These are phyloP conservation scores for Aphanomyces cochlioides DNA, from an alignment of 352 stramenopile species.

Conservation along the genomic window DNA sequence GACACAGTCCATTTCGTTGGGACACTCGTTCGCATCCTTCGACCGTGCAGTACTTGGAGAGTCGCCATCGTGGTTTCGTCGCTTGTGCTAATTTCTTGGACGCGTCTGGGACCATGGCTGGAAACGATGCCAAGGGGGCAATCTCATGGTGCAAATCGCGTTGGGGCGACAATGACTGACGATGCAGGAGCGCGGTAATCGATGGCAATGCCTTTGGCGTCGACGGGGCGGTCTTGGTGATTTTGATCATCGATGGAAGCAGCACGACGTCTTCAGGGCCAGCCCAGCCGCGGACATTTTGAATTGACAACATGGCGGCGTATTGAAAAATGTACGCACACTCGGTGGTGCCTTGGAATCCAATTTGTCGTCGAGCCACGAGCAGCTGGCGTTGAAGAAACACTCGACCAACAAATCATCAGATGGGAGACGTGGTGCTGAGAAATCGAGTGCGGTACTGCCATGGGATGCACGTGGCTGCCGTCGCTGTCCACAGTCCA, in stretches of 20 bases:
- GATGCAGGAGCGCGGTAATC: not conserved
- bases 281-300: not conserved
- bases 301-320: not conserved
- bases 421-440: too few relatives aligned
- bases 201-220: slow-evolving; percentile 10
- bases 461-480: too few relatives aligned
- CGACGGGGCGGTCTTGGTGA: not conserved
- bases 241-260: slow-evolving; percentile 7
- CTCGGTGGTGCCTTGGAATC: too few relatives aligned
- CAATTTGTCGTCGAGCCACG: too few relatives aligned
- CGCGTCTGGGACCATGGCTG: not conserved
- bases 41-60: slow-evolving; percentile 85
- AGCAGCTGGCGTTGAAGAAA: too few relatives aligned
- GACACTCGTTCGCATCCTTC: slow-evolving; percentile 74
- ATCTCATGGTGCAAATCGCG: not conserved
- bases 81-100: not conserved
- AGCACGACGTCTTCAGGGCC: slow-evolving; percentile 18
- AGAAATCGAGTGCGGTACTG: too few relatives aligned
- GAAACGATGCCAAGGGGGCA: not conserved
- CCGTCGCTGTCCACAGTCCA: too few relatives aligned
- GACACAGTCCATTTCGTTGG: slow-evolving; percentile 78
- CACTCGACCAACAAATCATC: too few relatives aligned
- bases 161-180: not conserved
- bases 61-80: slow-evolving; percentile 44
- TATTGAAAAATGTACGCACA: too few relatives aligned